A percentile compares a stretch with the other conserved stretches of the same genome.
These are phyloP conservation scores for Monosporascus sp. DNA, from an alignment of 2,329 filamentous ascomycete genomes.

Conservation along the genomic window DNA sequence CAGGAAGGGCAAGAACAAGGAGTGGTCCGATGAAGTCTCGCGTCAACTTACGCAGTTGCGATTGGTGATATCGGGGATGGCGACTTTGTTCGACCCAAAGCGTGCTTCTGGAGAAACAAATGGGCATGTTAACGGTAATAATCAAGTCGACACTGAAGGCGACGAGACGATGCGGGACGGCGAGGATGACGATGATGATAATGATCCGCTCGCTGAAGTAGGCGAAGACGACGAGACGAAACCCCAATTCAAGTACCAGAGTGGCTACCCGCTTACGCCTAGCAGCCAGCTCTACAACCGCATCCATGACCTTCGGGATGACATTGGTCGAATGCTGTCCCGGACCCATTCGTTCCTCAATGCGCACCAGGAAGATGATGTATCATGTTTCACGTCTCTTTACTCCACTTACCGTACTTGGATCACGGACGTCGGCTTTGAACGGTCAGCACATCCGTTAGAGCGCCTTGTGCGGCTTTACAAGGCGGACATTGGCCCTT, in stretches of 20 bases:
- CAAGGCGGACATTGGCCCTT: conserved; percentile 80
- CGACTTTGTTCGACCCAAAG: conserved; percentile 79
- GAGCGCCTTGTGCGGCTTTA: conserved; percentile 83
- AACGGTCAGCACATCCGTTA: conserved; percentile 87
- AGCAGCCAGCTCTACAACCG: conserved; percentile 59
- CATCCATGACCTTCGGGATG: conserved; percentile 76
- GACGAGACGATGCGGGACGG: conserved; percentile 50
- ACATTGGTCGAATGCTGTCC: conserved; percentile 75
- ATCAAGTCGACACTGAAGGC: conserved; percentile 31
- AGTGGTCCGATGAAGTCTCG: conserved; percentile 97
- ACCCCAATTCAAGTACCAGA: conserved; percentile 81
- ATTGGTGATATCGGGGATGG: conserved; percentile 85
- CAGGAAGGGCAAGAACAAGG: conserved; percentile 91
- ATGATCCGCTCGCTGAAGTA: conserved; percentile 54
- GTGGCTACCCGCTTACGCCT: conserved; percentile 72
- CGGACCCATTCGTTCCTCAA: conserved; percentile 79
- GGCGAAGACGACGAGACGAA: conserved; percentile 77
- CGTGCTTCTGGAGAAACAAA: conserved; percentile 53
- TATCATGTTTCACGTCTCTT: conserved; percentile 86
- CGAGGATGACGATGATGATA: conserved; percentile 50
- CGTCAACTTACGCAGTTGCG: conserved; percentile 82
- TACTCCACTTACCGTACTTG: conserved; percentile 91
- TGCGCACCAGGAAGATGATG: conserved; percentile 86
- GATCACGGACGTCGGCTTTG: conserved; percentile 97
- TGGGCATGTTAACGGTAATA: conserved; percentile 34